A percentile compares a stretch with the other conserved stretches of the same genome.
phyloP scores from a whole-genome alignment of 345 rosid genomes.

The Pseudoturritis turrita region DNA sequence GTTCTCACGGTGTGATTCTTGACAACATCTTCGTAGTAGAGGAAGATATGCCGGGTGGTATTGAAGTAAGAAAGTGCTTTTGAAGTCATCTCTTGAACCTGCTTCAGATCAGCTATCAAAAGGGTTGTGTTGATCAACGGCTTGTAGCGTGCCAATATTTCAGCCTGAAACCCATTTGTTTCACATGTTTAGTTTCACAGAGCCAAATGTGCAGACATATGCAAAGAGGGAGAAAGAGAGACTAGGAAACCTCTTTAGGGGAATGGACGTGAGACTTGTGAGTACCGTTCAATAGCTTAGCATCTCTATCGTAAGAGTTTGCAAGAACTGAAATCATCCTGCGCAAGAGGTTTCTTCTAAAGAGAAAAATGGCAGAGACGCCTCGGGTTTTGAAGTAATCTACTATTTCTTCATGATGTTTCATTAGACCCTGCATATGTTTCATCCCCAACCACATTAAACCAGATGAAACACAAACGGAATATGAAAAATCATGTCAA shows the following conservation, averaged over 20 bases:
- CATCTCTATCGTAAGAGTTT: slow-evolving; percentile 79
- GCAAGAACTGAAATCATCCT: slow-evolving; percentile 94
- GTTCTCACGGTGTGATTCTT: slow-evolving; percentile 74
- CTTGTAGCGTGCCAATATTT: slow-evolving; percentile 84
- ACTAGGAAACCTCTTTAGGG: slow-evolving; percentile 55
- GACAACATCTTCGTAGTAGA: slow-evolving; percentile 88
- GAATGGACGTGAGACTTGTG: slow-evolving; percentile 99
- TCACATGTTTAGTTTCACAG: background rate
- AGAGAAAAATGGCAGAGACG: slow-evolving; percentile 83
- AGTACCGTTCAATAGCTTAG: slow-evolving; percentile 78
- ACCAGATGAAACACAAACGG: background rate
- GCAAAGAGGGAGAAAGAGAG: background rate
- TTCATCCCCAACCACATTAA: slow-evolving; percentile 16
- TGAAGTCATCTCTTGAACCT: slow-evolving; percentile 61
- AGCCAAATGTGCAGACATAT: background rate
- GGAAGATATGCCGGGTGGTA: slow-evolving; percentile 63
- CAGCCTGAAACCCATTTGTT: slow-evolving; percentile 63
- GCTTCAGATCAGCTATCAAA: slow-evolving; percentile 56
- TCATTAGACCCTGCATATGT: slow-evolving; percentile 72
- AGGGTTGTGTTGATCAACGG: slow-evolving; percentile 64
- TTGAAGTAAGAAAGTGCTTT: slow-evolving; percentile 84
- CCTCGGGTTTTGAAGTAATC: slow-evolving; percentile 84
- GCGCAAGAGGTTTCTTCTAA: slow-evolving; percentile 87
- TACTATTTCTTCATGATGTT: slow-evolving; percentile 71
- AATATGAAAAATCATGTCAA: background rate